These are phyloP conservation scores for Evernia prunastri DNA, from an alignment of 495 filamentous ascomycete species.

Conservation along the genomic window DNA sequence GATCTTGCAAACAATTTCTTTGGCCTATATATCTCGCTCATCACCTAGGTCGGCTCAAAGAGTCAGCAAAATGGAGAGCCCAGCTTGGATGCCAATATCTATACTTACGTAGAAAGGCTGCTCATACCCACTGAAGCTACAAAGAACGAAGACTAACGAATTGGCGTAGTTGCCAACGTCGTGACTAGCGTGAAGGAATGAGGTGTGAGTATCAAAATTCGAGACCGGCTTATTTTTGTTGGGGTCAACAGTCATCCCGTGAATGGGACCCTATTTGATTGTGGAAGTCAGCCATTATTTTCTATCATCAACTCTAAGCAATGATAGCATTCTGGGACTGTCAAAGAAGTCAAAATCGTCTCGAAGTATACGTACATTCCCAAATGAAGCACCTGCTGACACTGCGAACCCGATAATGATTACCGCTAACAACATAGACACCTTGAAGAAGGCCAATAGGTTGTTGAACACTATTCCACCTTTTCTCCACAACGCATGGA, in stretches of 20 bases:
- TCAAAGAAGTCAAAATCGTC: no score
- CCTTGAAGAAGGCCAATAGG: conserved; percentile 43
- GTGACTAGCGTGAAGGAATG: conserved; percentile 25
- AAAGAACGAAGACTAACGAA: conserved; percentile 20
- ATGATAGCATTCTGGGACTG: no score
- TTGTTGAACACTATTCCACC: conserved; percentile 48
- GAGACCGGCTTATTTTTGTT: conserved; percentile 12
- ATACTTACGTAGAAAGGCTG: conserved; percentile 21
- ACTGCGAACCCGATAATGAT: conserved; percentile 35
- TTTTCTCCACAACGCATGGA: conserved; percentile 42
- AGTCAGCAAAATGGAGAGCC: no score
- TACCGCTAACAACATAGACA: conserved; percentile 38
- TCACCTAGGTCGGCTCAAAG: conserved; percentile 28
- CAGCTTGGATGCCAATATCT: no score
- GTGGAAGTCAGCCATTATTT: no score
- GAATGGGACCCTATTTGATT: no score
- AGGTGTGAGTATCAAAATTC: conserved; percentile 24
- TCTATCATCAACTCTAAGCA: no score
- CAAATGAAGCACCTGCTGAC: conserved; percentile 23
- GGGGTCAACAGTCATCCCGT: conserved; percentile 13
- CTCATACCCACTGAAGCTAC: conserved; percentile 20
- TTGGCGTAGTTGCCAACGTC: conserved; percentile 15
- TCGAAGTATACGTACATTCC: no score
- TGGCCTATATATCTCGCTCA: conserved; percentile 42
- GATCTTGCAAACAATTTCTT: conserved; percentile 35